Percentiles rank a stretch among this genome's conserved stretches.
Evolutionary conservation across 2,329 filamentous ascomycete genomes (phyloP).

Genomic region (Passalora sequoiae): DNA sequence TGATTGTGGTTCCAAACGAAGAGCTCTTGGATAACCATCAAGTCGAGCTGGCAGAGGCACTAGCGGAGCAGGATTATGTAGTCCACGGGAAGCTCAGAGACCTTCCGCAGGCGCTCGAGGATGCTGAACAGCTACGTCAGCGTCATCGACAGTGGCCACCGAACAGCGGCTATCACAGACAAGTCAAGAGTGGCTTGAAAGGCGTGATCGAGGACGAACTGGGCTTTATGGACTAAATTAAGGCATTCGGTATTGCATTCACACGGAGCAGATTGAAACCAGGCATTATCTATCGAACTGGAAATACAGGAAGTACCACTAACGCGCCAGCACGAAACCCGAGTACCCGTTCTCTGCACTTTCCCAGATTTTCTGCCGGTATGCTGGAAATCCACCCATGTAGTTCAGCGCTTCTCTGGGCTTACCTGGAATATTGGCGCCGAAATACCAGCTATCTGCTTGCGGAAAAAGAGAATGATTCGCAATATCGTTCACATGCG

Average conservation of each 20-base stretch:
- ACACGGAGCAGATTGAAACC: too few relatives aligned
- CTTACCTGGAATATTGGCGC: constrained; percentile 43
- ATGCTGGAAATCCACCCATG: constrained; percentile 35
- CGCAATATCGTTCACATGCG: constrained; percentile 35
- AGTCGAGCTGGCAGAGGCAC: constrained; percentile 72
- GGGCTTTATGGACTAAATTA: constrained; percentile 50
- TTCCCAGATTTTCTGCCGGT: constrained; percentile 36
- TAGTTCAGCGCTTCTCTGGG: constrained; percentile 30
- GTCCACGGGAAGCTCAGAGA: constrained; percentile 63
- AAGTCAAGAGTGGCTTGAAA: constrained; percentile 38
- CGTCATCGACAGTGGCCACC: constrained; percentile 48
- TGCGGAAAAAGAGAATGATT: constrained; percentile 35
- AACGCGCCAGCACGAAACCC: constrained; percentile 19
- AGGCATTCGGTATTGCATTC: too few relatives aligned
- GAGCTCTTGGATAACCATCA: constrained; percentile 85
- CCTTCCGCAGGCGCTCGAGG: constrained; percentile 43
- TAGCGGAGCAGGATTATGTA: constrained; percentile 70
- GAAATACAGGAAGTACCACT: too few relatives aligned
- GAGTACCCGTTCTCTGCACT: constrained; percentile 33
- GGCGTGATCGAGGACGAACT: constrained; percentile 55
- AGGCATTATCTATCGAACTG: too few relatives aligned
- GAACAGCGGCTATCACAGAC: constrained; percentile 41
- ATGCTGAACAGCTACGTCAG: constrained; percentile 45
- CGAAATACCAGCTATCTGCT: constrained; percentile 32
- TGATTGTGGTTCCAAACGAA: constrained; percentile 88